Evolutionary conservation across 129 eudicot genomes (phyloP).

Genomic region (Kitagawia praeruptora): DNA sequence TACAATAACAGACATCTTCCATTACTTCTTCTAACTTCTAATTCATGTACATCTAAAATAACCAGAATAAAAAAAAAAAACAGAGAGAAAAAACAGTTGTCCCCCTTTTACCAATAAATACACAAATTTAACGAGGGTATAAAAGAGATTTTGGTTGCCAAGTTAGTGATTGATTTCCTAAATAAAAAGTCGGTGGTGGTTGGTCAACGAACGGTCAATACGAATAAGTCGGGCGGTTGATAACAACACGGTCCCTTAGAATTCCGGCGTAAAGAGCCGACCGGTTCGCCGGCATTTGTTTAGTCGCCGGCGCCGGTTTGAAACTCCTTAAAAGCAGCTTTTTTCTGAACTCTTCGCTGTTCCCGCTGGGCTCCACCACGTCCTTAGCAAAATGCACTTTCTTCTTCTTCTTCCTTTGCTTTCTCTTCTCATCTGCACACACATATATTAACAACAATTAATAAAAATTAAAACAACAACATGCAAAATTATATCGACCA

Average conservation of each 20-base stretch:
- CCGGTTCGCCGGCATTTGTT: conserved; percentile 56
- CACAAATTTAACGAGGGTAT: background rate
- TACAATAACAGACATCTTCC: background rate
- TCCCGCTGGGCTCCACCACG: background rate
- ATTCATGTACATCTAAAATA: background rate
- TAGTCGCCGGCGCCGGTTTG: conserved; percentile 9
- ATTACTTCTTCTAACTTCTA: background rate
- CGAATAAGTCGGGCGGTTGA: conserved; percentile 44
- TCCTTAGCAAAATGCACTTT: background rate
- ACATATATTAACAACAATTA: background rate
- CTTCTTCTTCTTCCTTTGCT: background rate
- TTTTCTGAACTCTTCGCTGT: background rate
- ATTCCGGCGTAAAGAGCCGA: conserved; percentile 70
- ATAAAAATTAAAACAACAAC: background rate
- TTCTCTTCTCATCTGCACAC: background rate
- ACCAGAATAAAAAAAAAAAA: no score
- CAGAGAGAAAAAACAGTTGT: no score
- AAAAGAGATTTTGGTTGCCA: conserved; percentile 17
- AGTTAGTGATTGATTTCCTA: background rate
- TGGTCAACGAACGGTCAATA: conserved; percentile 18
- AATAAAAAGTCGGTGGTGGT: background rate
- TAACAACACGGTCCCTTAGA: conserved; percentile 55
- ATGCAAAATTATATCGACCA: background rate
- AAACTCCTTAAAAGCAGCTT: background rate
- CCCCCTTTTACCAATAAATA: background rate